Percentiles rank a stretch among this genome's conserved stretches.
These are phyloP conservation scores for Penicillium hordei DNA, from an alignment of 2,329 filamentous ascomycete genomes.

Conservation along the genomic window DNA sequence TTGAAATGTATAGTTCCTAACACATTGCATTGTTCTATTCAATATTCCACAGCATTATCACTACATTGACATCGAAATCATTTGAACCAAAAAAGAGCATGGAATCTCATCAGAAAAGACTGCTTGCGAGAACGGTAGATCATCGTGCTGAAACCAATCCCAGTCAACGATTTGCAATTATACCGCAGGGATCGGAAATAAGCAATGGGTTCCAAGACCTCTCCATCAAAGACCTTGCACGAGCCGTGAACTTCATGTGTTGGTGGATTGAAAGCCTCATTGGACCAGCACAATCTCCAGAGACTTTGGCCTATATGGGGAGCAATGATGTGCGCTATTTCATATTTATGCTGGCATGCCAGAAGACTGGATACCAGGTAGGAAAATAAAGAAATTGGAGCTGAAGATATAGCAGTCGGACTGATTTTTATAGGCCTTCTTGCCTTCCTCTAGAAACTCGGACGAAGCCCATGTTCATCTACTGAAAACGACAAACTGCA, in stretches of 20 bases:
- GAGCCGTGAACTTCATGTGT: conserved; percentile 19
- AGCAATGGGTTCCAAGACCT: conserved; percentile 21
- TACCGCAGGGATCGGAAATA: conserved; percentile 15
- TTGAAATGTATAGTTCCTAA: background rate
- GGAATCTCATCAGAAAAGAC: conserved; percentile 11
- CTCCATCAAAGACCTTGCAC: conserved; percentile 18
- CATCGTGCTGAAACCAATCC: conserved; percentile 9
- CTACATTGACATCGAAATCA: background rate
- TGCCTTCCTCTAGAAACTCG: conserved; percentile 25
- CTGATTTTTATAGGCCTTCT: conserved; percentile 14
- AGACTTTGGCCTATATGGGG: conserved; percentile 28
- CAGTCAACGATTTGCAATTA: conserved; percentile 13
- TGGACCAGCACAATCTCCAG: conserved; percentile 5
- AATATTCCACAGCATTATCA: background rate
- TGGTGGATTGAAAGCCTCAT: conserved; percentile 25
- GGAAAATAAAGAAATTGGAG: background rate
- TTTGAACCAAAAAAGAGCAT: background rate
- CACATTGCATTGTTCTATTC: background rate
- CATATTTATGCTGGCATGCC: conserved; percentile 25
- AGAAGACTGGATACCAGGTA: conserved; percentile 28
- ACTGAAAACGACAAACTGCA: conserved; percentile 16
- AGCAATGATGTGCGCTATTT: conserved; percentile 27
- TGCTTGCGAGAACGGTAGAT: conserved; percentile 11
- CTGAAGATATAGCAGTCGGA: background rate
- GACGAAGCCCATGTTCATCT: conserved; percentile 20